A percentile compares a stretch with the other conserved stretches of the same genome.
Evolutionary conservation across 2,329 filamentous ascomycete genomes (phyloP).

Genomic region (Claviceps purpurea): DNA sequence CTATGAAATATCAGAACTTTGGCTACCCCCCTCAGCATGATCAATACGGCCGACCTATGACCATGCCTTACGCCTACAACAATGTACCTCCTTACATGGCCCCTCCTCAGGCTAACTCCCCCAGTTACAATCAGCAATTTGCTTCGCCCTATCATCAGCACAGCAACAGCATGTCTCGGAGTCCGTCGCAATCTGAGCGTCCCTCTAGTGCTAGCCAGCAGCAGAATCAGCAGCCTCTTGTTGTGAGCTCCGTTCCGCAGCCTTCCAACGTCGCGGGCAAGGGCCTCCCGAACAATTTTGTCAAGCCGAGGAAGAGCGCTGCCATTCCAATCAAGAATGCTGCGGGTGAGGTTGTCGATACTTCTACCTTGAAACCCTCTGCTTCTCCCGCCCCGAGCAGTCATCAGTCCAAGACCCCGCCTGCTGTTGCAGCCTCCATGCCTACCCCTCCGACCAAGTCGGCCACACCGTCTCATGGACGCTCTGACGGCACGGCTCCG

Average conservation of each 20-base stretch:
- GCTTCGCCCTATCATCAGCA: conserved; percentile 29
- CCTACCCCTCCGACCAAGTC: conserved; percentile 71
- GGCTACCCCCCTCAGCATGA: conserved; percentile 35
- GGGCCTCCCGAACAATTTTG: conserved; percentile 30
- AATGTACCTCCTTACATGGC: conserved; percentile 38
- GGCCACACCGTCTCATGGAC: conserved; percentile 52
- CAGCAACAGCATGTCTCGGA: conserved; percentile 69
- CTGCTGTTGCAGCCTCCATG: conserved; percentile 59
- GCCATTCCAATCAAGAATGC: conserved; percentile 76
- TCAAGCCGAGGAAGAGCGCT: conserved; percentile 51
- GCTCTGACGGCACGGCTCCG: conserved; percentile 54
- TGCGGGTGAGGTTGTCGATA: conserved; percentile 63
- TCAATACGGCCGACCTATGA: conserved; percentile 24
- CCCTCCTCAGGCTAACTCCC: conserved; percentile 30
- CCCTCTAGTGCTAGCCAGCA: conserved; percentile 52
- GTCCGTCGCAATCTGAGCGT: conserved; percentile 62
- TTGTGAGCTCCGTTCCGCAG: conserved; percentile 47
- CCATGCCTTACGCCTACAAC: conserved; percentile 30
- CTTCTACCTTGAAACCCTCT: conserved; percentile 46
- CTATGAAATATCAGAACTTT: conserved; percentile 52
- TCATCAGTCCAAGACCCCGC: conserved; percentile 50
- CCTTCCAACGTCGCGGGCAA: conserved; percentile 49
- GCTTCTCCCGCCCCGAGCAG: conserved; percentile 41
- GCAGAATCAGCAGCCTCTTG: conserved; percentile 40
- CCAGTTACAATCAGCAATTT: conserved; percentile 36